Percentiles rank a stretch among this genome's conserved stretches.
phyloP scores from a whole-genome alignment of 2,329 filamentous ascomycete species.

The Cryphonectria nitschkei region DNA sequence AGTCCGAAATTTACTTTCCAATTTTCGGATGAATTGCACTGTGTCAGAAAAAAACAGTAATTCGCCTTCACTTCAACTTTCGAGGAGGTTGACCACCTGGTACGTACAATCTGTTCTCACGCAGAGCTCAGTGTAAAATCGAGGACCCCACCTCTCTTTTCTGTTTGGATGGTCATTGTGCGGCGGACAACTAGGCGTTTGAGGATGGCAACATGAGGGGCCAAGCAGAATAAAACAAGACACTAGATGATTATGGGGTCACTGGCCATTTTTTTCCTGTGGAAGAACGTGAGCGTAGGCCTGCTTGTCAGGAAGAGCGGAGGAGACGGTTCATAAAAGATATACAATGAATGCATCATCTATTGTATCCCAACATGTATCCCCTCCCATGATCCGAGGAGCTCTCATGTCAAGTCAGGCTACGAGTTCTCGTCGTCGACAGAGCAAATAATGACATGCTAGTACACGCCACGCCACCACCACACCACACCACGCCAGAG shows the following conservation, averaged over 20 bases:
- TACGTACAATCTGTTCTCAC: too few relatives aligned
- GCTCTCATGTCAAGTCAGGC: not conserved
- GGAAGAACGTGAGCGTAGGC: slow-evolving; percentile 50
- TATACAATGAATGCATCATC: not conserved
- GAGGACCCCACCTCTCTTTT: too few relatives aligned
- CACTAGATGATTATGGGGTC: slow-evolving; percentile 44
- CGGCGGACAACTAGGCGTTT: slow-evolving; percentile 46
- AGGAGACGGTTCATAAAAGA: not conserved
- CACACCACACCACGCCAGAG: not conserved
- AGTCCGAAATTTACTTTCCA: not conserved
- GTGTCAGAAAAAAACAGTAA: too few relatives aligned
- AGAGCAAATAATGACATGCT: not conserved
- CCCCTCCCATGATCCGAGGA: not conserved
- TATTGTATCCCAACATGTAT: not conserved
- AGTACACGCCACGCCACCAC: not conserved
- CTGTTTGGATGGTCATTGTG: too few relatives aligned
- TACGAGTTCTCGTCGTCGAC: not conserved
- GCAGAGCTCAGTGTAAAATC: too few relatives aligned
- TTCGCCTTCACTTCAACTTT: not conserved
- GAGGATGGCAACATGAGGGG: slow-evolving; percentile 54
- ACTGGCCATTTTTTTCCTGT: slow-evolving; percentile 40
- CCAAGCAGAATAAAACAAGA: slow-evolving; percentile 50
- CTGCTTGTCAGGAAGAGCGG: slow-evolving; percentile 42
- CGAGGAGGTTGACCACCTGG: not conserved
- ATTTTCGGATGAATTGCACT: not conserved